These are phyloP conservation scores for Glutinoglossum americanum DNA, from an alignment of 495 filamentous ascomycete species.

Conservation along the genomic window DNA sequence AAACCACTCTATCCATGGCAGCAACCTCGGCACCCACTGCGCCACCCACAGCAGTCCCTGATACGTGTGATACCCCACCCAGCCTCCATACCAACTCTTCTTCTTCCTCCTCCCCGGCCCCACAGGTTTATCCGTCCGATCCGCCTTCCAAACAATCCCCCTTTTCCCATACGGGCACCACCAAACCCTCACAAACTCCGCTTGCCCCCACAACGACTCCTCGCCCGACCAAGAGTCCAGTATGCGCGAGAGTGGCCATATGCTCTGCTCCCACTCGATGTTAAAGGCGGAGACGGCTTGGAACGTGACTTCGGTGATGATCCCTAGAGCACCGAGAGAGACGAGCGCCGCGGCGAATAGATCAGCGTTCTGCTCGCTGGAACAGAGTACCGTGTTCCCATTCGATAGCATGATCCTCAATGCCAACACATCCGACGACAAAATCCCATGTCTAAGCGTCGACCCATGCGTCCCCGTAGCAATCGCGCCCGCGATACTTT, in stretches of 20 bases:
- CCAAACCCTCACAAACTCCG: slow-evolving; percentile 86
- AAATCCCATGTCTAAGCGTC: slow-evolving; percentile 58
- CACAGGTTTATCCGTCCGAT: slow-evolving; percentile 37
- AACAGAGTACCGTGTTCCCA: slow-evolving; percentile 55
- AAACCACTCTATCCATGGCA: slow-evolving; percentile 80
- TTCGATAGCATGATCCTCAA: slow-evolving; percentile 69
- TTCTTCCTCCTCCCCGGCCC: slow-evolving; percentile 20
- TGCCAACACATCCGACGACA: slow-evolving; percentile 53
- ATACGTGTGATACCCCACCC: slow-evolving; percentile 68
- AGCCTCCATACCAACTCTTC: slow-evolving; percentile 55
- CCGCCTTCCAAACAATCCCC: slow-evolving; percentile 72
- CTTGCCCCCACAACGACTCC: slow-evolving; percentile 48
- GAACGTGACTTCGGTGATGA: slow-evolving; percentile 74
- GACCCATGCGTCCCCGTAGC: slow-evolving; percentile 85
- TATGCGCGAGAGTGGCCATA: slow-evolving; percentile 43
- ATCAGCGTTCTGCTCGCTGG: slow-evolving; percentile 40
- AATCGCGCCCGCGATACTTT: slow-evolving; percentile 84
- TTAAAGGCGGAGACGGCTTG: slow-evolving; percentile 55
- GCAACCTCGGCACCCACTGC: slow-evolving; percentile 54
- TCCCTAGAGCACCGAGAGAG: slow-evolving; percentile 72
- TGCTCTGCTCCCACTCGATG: slow-evolving; percentile 64
- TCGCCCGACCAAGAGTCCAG: slow-evolving; percentile 43
- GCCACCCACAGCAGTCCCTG: slow-evolving; percentile 66
- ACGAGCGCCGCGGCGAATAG: slow-evolving; percentile 79
- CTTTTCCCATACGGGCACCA: slow-evolving; percentile 85